These are phyloP conservation scores for Mesembryanthemum crystallinum DNA, from an alignment of 148 eudicot genomes.

Conservation along the genomic window DNA sequence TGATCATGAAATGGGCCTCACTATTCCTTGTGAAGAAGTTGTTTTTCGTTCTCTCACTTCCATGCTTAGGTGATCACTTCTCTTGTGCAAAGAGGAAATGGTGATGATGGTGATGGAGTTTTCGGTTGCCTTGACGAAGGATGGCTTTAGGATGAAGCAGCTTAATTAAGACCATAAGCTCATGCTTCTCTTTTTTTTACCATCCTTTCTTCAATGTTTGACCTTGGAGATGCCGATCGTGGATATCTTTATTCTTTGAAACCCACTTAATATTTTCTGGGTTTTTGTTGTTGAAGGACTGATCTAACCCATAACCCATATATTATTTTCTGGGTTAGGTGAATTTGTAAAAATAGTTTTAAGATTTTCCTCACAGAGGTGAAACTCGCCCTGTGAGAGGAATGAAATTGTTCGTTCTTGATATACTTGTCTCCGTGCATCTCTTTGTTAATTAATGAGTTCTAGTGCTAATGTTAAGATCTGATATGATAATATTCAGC, in stretches of 20 bases:
- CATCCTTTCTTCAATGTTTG: slow-evolving; percentile 28
- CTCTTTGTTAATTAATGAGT: slow-evolving; percentile 11
- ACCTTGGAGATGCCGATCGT: slow-evolving; percentile 22
- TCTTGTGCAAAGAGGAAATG: background rate
- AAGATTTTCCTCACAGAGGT: slow-evolving; percentile 38
- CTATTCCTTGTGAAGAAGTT: slow-evolving; percentile 84
- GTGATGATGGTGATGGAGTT: slow-evolving; percentile 1
- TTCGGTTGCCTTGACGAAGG: slow-evolving; percentile 29
- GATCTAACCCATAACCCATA: slow-evolving; percentile 25
- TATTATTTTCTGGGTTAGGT: slow-evolving; percentile 33
- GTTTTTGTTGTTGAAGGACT: slow-evolving; percentile 14
- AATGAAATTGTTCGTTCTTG: slow-evolving; percentile 27
- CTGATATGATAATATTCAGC: background rate
- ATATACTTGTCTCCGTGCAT: slow-evolving; percentile 10
- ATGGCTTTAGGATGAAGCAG: slow-evolving; percentile 34
- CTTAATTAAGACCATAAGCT: slow-evolving; percentile 12
- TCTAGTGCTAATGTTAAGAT: background rate
- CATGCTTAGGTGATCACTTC: slow-evolving; percentile 47
- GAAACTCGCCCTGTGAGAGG: slow-evolving; percentile 36
- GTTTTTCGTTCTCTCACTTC: slow-evolving; percentile 69
- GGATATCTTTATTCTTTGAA: slow-evolving; percentile 29
- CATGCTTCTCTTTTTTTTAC: slow-evolving; percentile 37
- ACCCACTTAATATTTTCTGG: slow-evolving; percentile 19
- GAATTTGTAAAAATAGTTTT: slow-evolving; percentile 23
- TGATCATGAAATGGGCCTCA: slow-evolving; percentile 78